These are phyloP conservation scores for Scheffersomyces illinoinensis DNA, from an alignment of 1,139 yeast genomes.

Conservation along the genomic window DNA sequence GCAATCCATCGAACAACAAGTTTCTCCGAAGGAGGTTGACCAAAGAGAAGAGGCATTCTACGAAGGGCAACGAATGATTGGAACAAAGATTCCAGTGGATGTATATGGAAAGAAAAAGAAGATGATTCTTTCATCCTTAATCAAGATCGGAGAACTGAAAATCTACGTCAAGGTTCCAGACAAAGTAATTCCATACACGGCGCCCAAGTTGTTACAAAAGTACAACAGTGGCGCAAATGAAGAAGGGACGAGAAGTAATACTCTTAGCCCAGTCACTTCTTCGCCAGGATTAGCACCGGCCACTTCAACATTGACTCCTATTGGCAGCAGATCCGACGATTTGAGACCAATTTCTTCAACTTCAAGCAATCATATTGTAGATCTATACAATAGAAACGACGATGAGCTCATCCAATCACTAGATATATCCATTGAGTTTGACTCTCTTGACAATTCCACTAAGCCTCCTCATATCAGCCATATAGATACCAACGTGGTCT, in stretches of 20 bases:
- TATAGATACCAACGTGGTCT: constrained; percentile 39
- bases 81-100: constrained; percentile 19
- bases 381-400: constrained; percentile 32
- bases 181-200: constrained; percentile 36
- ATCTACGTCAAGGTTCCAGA: constrained; percentile 36
- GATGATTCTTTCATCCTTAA: constrained; percentile 34
- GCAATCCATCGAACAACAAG: not conserved
- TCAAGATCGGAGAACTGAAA: constrained; percentile 37
- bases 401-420: constrained; percentile 23
- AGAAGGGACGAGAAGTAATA: constrained; percentile 1
- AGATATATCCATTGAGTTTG: constrained; percentile 28
- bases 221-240: constrained; percentile 27
- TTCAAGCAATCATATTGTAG: constrained; percentile 23
- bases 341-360: constrained; percentile 17
- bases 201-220: constrained; percentile 40
- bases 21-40: constrained; percentile 8
- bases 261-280: constrained; percentile 3
- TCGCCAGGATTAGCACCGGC: constrained; percentile 3
- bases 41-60: constrained; percentile 14
- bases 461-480: constrained; percentile 34
- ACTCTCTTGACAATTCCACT: constrained; percentile 19
- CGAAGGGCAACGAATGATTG: constrained; percentile 29
- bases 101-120: constrained; percentile 43
- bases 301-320: constrained; percentile 3
- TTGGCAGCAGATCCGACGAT: not conserved